Conservation (phyloP, 495 filamentous ascomycete genomes). For the Halenospora varia region DNA sequence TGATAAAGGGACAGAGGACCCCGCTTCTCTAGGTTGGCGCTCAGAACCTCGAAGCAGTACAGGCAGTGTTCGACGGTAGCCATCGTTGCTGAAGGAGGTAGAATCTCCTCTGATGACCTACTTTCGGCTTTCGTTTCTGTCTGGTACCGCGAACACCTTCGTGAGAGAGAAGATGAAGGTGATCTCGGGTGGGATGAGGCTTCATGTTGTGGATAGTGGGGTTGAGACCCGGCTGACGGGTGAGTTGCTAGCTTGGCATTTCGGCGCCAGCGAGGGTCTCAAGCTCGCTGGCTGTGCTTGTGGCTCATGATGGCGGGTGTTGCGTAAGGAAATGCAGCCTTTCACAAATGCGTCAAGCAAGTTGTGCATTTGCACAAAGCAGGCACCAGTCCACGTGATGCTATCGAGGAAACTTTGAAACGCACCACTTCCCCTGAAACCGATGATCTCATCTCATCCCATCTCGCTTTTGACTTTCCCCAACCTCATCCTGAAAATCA, state of each 20-base stretch:
- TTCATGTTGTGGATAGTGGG: neutral
- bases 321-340: neutral
- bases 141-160: neutral
- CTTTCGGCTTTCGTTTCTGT: neutral
- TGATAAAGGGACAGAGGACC: slow-evolving; percentile 48
- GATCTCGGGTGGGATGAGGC: neutral
- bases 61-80: slow-evolving; percentile 79
- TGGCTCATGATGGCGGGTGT: too few species aligned
- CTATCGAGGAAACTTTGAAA: too few species aligned
- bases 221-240: neutral
- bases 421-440: too few species aligned
- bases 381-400: too few species aligned
- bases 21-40: slow-evolving; percentile 58
- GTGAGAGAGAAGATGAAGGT: neutral
- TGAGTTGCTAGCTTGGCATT: neutral
- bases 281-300: too few species aligned
- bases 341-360: neutral
- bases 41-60: slow-evolving; percentile 85
- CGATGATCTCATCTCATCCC: neutral
- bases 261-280: too few species aligned
- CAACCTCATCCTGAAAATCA: neutral
- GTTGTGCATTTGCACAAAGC: too few species aligned
- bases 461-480: neutral
- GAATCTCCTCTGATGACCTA: neutral
- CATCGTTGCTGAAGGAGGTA: slow-evolving; percentile 45